Base-by-base conservation (phyloP, 371 early-diverging fungal species). In the Haplosporangium sp. region DNA sequence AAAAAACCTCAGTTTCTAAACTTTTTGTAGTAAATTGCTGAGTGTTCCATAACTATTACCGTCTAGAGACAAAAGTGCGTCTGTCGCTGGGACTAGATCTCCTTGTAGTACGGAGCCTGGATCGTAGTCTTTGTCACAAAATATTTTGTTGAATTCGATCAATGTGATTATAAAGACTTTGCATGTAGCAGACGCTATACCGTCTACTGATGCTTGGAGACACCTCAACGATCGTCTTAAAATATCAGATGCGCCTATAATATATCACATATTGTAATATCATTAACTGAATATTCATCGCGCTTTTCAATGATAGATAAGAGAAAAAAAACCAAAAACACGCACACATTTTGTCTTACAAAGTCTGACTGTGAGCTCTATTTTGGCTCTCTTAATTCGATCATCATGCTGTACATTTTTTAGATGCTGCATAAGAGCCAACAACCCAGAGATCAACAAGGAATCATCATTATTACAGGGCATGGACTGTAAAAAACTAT, bases 401-500 rank as follows among this genome's bases (percentile, higher is more conserved):
- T 55, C 55, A 52, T n/a, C 19, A 8, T 35, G 34, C 15, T 34
- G 0, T 34, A 55, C 8, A 10, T 7, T 9, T 55, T 55, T 35
- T 11, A 55, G 55, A 9, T 55, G 55, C 10, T 55, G 55, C 55
- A 55, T 55, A 3, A 55, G 55, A 27, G 55, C 55, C 55, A 55
- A 2, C 13, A 55, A 17, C 11, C 55, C 55, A 34, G 55, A 55
- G 10, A 55, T 55, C 8, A 55, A 2, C 34, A 27, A 9, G 0
- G 55, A 27, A 2, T 55, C 55, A 35, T 3, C 8, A 6, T 34
- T 34, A 34, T 55, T 8, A 17, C 17, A 50, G 5, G 19, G 15
- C 34, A 34, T 11, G 6, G 55, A 55, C 55, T 55, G 27, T 34
- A 55, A 27, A 47, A 45, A 15, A 47, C 10, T 13, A 38, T 38